Base-by-base conservation (phyloP, 441 rosid species). In the Syzygium syzygioides region DNA sequence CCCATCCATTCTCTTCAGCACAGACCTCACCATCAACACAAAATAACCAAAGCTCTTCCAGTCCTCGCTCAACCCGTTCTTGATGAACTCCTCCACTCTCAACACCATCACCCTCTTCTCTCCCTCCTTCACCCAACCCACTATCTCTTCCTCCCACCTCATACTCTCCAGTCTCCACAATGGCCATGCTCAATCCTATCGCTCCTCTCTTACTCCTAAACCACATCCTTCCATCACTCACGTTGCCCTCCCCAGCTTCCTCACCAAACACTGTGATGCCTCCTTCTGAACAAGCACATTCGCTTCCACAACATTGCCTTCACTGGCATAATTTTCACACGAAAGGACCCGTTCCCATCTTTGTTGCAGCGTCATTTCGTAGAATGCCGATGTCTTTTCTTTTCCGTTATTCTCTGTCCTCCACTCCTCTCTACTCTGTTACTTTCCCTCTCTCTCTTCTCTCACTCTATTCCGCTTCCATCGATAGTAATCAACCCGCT, bases 151-250 rank as follows among this genome's bases (percentile, higher is more conserved):
- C 83, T 93, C 88, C 93, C 94, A 93, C 85, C 71, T 92, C 94
- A 95, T 94, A 86, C 94, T 95, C 90, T 93, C 96, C 68, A 93
- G 93, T 95, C 89, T 93, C 96, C 68, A 94, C 93, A 15, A 95
- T 94, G 14, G 88, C 93, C 34, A 89, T 53, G 76, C 94, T 93
- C 86, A 95, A 57, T 12, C 95, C 96, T 62, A 92, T 91, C n/a
- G 64, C 90, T 88, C 87, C 76, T 86, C 76, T 79, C 86, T 79
- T 37, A 15, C 79, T 90, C 62, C 90, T 92, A 79, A 88, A 91
- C 95, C 97, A 94, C 88, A 93, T 45, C 80, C 92, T 90, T 80
- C 97, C 95, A 85, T 66, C 64, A 64, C 64, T 90, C 15, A 85
- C 88, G 2, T 93, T 93, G 79, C 41, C 13, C 55, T 48, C 93